Evolutionary conservation across 2,329 filamentous ascomycete species (phyloP), one percentile per base, ranked within the genome.

Genomic region (Colletotrichum sublineola): DNA sequence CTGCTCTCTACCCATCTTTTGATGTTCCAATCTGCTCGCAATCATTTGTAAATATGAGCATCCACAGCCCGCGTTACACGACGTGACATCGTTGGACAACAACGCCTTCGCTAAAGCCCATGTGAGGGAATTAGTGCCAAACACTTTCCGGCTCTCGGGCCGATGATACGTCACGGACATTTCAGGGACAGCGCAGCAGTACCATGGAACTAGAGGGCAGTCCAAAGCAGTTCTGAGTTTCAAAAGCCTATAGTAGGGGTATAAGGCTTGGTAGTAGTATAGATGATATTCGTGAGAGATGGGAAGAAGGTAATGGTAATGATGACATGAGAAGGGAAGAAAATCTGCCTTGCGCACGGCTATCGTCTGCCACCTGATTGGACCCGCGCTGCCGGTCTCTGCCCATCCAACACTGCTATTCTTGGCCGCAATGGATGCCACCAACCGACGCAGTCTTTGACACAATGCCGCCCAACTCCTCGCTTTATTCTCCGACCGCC

Each of bases 251-350:
- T 42, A 42, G 52, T 40, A 58, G 46, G 36, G 65, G 31, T 58
- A 46, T 31, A 63, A 33, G 48, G n/a, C 29, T 20, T 55, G 15
- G 15, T 33, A 44, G 52, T 68, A 36, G 38, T 72, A 50, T 69
- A 46, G 44, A 40, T 68, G 66, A n/a, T 44, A 44, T 68, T 72
- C 66, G 46, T 69, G 52, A 69, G 57, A 58, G 69, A 72, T 72
- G 52, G 64, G 65, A 68, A 68, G 52, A 69, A 68, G 53, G 53
- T 69, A 46, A 64, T 63, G 53, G 53, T 38, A 38, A 40, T 57
- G 69, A 63, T 68, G 63, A 71, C 63, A 64, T 71, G 66, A 68
- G 69, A 63, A 60, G 38, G 38, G 56, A 71, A 60, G 60, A 48
- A 64, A 72, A 69, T 72, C 60, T 58, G 66, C 69, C 63, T 72